Evolutionary conservation across 257 asterid genomes (phyloP), one percentile per base, ranked within the genome.

Genomic region (Oldenlandia corymbosa): DNA sequence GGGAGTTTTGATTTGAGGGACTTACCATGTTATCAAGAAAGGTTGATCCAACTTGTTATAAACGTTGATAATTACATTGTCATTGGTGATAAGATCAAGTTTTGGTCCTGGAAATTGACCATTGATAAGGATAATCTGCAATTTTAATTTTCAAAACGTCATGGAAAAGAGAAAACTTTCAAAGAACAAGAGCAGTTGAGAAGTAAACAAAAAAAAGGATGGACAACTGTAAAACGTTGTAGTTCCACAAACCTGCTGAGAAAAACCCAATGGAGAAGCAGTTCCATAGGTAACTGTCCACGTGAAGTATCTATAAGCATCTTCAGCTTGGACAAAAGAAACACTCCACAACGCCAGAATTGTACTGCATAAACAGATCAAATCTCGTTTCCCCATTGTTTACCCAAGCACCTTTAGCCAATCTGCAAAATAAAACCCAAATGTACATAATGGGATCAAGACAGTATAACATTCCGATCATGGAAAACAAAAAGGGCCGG

Each of bases 41-140:
- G 96, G 95, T 76, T 85, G 81, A 69, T 93, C 90, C 80, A 93
- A 55, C 71, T 90, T 87, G 61, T 93, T 90, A 57, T 85, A 64
- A 23, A 93, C 78, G 68, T 93, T 87, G 42, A 93, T 83, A 66
- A 90, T 50, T 14, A 90, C 80, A 80, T 93, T 93, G 65, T 93
- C 96, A 74, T 93, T 93, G 53, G 99, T 93, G 53, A 85, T 90
- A 17, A 87, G 49, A n/a, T 81, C 91, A 48, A 93, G 88, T 28
- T 76, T 81, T 16, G 99, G 99, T 60, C 99, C 99, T 30, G 97
- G 97, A 76, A 93, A 90, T 60, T 90, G 92, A 34, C 92, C 99
- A 68, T 93, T 90, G 65, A 93, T 87, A 67, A 93, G 94, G 52
- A 90, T 90, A 10, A 93, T 86, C 99, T 93, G 68, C 76, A 75